Evolutionary conservation across 2,329 filamentous ascomycete genomes (phyloP), one percentile per base, ranked within the genome.

Genomic region (Iodosphaeria phyllophila): DNA sequence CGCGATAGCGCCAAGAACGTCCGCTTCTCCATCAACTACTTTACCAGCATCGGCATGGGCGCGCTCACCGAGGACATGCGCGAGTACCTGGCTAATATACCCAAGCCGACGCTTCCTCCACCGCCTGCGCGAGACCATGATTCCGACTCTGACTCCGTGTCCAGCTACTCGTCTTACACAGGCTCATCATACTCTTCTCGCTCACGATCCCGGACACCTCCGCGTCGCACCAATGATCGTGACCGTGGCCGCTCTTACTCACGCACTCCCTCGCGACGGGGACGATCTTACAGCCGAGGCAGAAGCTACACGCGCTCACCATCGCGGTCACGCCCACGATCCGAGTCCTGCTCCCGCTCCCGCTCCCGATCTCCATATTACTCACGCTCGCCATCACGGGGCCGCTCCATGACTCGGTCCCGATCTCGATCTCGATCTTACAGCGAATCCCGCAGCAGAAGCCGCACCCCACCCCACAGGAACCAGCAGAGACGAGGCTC

Each of bases 21-120:
- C 19, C 73, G 86, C 27, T 98, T 98, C 59, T 80, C 84, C 25
- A 92, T 98, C 71, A 98, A 98, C 53, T 98, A 93, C 61, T 95
- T 98, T 49, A 98, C 89, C 7, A 89, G 83, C 41, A 92, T 98
- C 40, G 83, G 84, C 30, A 91, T 98, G 78, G 89, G 89, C 44
- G 71, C 69, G 13, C 63, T 98, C 32, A 98, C 89, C 2, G 89
- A 98, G 45, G 78, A 83, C 36, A 92, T 93, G 82, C 74, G 89
- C 48, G 80, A 91, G 41, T 72, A 75, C 44, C 62, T 98, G 28
- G 77, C 84, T 46, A 92, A 83, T 42, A 69, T 91, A 50, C 84
- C 84, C 8, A 89, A 91, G 44, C 83, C 84, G 3, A 64, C 76
- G 2, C 55, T 78, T 13, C 77, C 78, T 5, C 70, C 80, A 2